These are phyloP conservation scores for Dendrobium nobile DNA, from an alignment of 106 monocot genomes.

Conservation along the genomic window DNA sequence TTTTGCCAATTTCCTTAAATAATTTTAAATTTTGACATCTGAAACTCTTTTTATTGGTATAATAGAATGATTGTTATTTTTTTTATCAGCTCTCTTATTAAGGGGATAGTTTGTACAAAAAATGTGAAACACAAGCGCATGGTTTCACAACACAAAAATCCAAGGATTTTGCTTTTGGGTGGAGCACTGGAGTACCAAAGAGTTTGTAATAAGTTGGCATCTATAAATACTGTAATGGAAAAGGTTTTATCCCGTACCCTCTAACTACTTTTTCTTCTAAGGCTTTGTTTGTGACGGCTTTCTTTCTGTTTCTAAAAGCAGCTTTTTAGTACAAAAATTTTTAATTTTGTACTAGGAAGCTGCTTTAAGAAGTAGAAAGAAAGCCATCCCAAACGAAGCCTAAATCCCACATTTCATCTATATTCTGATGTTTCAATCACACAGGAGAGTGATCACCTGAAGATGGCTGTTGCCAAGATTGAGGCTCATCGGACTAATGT, in stretches of 20 bases:
- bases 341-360: too few relatives aligned
- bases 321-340: too few relatives aligned
- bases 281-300: too few relatives aligned
- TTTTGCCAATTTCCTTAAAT: background rate
- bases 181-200: constrained; percentile 82
- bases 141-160: constrained; percentile 74
- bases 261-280: background rate
- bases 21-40: background rate
- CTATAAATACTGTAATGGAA: constrained; percentile 62
- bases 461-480: constrained; percentile 56
- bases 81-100: constrained; percentile 51
- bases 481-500: constrained; percentile 70
- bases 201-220: constrained; percentile 67
- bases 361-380: too few relatives aligned
- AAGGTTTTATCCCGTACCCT: constrained; percentile 41
- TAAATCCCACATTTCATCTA: background rate
- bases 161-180: constrained; percentile 69
- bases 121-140: constrained; percentile 89
- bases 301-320: too few relatives aligned
- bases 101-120: constrained; percentile 88
- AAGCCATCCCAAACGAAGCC: too few relatives aligned
- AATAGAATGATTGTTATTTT: background rate
- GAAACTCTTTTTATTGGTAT: background rate
- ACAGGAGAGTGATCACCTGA: constrained; percentile 72
- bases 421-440: constrained; percentile 6